Base-by-base conservation (phyloP, 768 basidiomycete species). In the Psilocybe tampanensis region DNA sequence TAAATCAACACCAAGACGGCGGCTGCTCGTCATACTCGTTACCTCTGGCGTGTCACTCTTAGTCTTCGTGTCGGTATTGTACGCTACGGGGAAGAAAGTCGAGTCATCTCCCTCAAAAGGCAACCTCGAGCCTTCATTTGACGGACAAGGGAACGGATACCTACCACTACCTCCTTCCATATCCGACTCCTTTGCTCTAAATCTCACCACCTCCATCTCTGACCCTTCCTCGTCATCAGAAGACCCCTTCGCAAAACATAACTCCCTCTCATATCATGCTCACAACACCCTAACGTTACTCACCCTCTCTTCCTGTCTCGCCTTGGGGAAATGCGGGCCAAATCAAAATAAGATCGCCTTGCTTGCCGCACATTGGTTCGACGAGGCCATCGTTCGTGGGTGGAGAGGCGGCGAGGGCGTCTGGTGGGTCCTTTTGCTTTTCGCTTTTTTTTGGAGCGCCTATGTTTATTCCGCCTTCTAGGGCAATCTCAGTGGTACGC, bases 341-440 rank as follows among this genome's bases (percentile, higher is more conserved):
- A 74, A 75, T 51, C 73, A 74, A 54, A 58, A 47, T 0, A 75
- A 71, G 52, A 65, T 76, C 56, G 71, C 70, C 5, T 57, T 76
- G 13, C 51, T 76, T 21, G 64, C 65, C 12, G 63, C 65, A 9
- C 57, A 62, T n/a, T 66, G 69, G 55, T 74, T 73, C 36, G 59
- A 67, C 34, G 58, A 66, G 9, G 59, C 56, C 8, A 53, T 70
- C n/a, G 55, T 68, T 13, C 52, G 61, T 17, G 64, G 65, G 4
- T 60, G 64, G 56, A 54, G 63, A 18, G 66, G 69, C 13, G 70
- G 72, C 11, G 73, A 74, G 47, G 66, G 63, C 24, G 68, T 73
- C 5, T 73, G 73, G 72, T 73, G 48, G 52, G 66, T 43, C 36
- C 7, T n/a, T 13, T 39, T 39, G 6, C 36, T n/a, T 3, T n/a